A percentile compares a stretch with the other conserved stretches of the same genome.
phyloP scores from a whole-genome alignment of 257 asterid species.

The Solanum pinnatisectum region DNA sequence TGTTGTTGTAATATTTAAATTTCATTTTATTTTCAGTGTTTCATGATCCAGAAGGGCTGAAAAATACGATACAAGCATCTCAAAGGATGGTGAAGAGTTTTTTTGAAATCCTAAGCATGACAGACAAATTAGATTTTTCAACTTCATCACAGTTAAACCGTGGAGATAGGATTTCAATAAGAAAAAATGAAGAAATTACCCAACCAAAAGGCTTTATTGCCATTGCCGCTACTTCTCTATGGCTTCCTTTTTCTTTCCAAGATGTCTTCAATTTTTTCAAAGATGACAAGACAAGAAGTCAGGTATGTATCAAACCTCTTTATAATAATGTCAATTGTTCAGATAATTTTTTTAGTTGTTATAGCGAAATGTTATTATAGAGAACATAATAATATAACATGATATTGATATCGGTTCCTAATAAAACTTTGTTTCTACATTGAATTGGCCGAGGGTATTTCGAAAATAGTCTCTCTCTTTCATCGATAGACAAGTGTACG shows the following conservation, averaged over 20 bases:
- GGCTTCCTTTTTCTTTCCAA: slow-evolving; percentile 35
- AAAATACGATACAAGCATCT: slow-evolving; percentile 41
- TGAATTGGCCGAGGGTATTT: background rate
- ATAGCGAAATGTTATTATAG: background rate
- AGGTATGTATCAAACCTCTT: slow-evolving; percentile 16
- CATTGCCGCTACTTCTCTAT: slow-evolving; percentile 43
- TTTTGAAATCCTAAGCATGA: slow-evolving; percentile 36
- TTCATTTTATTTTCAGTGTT: slow-evolving; percentile 19
- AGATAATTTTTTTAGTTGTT: background rate
- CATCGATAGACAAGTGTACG: background rate
- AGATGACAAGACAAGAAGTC: slow-evolving; percentile 24
- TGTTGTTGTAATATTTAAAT: background rate
- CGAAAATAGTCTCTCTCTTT: background rate
- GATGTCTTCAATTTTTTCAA: slow-evolving; percentile 40
- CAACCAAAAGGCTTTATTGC: slow-evolving; percentile 37
- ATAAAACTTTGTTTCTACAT: background rate
- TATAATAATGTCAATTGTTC: background rate
- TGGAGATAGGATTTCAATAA: slow-evolving; percentile 37
- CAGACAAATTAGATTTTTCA: slow-evolving; percentile 30
- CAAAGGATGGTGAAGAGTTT: slow-evolving; percentile 59
- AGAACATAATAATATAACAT: background rate
- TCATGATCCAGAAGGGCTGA: slow-evolving; percentile 27
- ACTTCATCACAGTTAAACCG: slow-evolving; percentile 18
- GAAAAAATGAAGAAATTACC: slow-evolving; percentile 21
- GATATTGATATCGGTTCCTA: background rate